Percentiles rank a stretch among this genome's conserved stretches.
These are phyloP conservation scores for Aspergillus fischeri DNA, from an alignment of 2,329 filamentous ascomycete species.

Conservation along the genomic window DNA sequence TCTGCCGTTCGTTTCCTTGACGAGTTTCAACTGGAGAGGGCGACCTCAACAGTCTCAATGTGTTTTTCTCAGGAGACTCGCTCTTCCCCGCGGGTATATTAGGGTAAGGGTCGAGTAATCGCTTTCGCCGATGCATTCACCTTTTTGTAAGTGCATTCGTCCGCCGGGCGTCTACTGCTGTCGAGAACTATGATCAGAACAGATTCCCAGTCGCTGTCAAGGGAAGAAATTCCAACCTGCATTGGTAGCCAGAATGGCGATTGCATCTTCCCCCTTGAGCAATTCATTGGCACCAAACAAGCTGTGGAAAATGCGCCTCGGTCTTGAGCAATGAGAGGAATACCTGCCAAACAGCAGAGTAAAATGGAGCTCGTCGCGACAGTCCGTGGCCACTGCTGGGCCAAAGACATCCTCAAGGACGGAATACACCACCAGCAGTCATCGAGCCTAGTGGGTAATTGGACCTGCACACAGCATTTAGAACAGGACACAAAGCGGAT, in stretches of 20 bases:
- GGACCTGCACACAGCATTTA: too few species aligned
- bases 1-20: neutral
- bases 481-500: too few species aligned
- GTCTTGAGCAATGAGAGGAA: too few species aligned
- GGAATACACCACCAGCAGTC: too few species aligned
- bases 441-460: too few species aligned
- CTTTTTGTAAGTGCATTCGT: slow-evolving; percentile 29
- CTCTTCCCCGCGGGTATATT: neutral
- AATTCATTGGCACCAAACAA: too few species aligned
- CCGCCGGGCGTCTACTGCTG: slow-evolving; percentile 5
- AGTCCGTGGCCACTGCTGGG: neutral
- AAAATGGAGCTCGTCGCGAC: slow-evolving; percentile 23
- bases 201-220: too few species aligned
- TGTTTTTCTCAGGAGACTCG: neutral
- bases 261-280: too few species aligned
- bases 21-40: too few species aligned
- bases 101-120: neutral
- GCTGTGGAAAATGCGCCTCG: too few species aligned
- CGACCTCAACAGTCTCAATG: neutral
- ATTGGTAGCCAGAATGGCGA: too few species aligned
- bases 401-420: neutral
- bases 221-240: neutral
- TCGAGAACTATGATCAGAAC: neutral
- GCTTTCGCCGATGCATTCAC: slow-evolving; percentile 1
- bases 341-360: slow-evolving; percentile 30